Conservation (phyloP, 2,329 filamentous ascomycete genomes). For the Colletotrichum sublineola region DNA sequence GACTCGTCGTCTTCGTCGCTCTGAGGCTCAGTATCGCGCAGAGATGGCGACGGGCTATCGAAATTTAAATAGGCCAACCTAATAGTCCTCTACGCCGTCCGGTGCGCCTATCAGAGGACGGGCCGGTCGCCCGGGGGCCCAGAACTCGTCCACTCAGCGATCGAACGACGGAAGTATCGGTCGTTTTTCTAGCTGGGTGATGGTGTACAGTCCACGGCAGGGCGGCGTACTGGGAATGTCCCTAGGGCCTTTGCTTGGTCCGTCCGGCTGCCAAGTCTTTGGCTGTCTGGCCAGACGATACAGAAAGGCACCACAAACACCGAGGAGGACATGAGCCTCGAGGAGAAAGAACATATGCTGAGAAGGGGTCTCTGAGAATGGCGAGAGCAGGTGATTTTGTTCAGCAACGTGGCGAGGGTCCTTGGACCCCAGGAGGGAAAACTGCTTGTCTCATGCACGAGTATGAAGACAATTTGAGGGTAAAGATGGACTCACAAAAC, state of each 20-base stretch:
- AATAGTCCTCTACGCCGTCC: slow-evolving; percentile 16
- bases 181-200: not conserved
- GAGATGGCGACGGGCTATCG: not conserved
- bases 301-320: slow-evolving; percentile 8
- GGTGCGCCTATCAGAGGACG: not conserved
- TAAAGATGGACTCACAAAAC: too few relatives aligned
- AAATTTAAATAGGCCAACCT: slow-evolving; percentile 11
- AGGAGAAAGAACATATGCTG: slow-evolving; percentile 14
- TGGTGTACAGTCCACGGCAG: slow-evolving; percentile 12
- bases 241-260: not conserved
- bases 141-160: slow-evolving; percentile 17
- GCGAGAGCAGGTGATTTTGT: too few relatives aligned
- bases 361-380: not conserved
- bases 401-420: not conserved
- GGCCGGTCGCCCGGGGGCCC: not conserved
- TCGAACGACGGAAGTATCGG: slow-evolving; percentile 22
- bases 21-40: too few relatives aligned
- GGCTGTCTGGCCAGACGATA: slow-evolving; percentile 8
- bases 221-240: not conserved
- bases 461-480: too few relatives aligned
- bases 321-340: not conserved
- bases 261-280: not conserved
- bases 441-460: slow-evolving; percentile 45
- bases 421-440: slow-evolving; percentile 33
- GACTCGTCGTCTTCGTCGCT: not conserved